Base-by-base conservation (phyloP, 192 early-diverging fungal genomes). In the Paraglomus occultum region DNA sequence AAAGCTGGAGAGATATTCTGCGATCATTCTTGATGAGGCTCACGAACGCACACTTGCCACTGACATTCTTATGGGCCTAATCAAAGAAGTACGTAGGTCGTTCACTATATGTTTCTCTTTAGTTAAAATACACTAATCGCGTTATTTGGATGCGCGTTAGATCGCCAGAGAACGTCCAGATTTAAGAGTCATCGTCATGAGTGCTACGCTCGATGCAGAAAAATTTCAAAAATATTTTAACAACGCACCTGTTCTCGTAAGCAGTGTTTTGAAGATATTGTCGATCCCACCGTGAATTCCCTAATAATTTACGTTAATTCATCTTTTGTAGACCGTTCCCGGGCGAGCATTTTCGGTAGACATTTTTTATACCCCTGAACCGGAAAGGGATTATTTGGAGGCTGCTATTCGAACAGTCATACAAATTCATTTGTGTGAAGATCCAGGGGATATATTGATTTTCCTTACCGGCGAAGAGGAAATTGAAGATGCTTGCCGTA, bases 181-280 rank as follows among this genome's bases (percentile, higher is more conserved):
- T 74, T 79, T 99, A 40, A 94, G 95, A 74, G 81, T 99, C 23
- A 82, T 99, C 39, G 92, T 99, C 47, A 98, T 98, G 96, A 91
- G 88, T 74, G 98, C 97, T 40, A 99, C 97, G 7, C 84, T 98
- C 47, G 96, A 99, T 78, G 95, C 96, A 51, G 96, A 90, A 61
- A 99, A 98, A 73, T 99, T 99, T 76, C 96, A 99, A 84, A 92
- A 89, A 73, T 99, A 98, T 82, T 99, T 99, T 76, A 86, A 97
- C 71, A 85, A 95, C 70, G 95, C 96, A 7, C 98, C 96, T 8
- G 79, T 98, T 52, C 70, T 98, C 73, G 86, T 90, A 82, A 69
- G 79, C 82, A 43, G 11, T 49, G 10, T 70, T 58, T 70, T 54
- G 46, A 47, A 31, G 3, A 31, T 3, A 3, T 31, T 31, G 3